Base-by-base conservation (phyloP, 352 stramenopile species). In the Aphanomyces euteiches region DNA sequence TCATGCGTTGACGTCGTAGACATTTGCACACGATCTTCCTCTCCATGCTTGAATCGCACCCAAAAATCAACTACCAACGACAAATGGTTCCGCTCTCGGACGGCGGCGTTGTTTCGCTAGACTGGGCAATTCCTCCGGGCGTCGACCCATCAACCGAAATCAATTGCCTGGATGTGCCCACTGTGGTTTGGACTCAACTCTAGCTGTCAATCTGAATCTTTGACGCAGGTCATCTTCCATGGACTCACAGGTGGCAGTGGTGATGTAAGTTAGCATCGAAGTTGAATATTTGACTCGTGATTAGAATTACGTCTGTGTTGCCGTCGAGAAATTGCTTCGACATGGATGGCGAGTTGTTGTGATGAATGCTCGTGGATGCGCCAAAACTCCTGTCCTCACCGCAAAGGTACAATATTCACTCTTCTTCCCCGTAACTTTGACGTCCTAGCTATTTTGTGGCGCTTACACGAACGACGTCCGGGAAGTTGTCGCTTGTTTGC, bases 391-490 rank as follows among this genome's bases (percentile, higher is more conserved):
- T 1, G 60, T 93, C 12, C 79, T 70, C 15, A 89, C 81, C 12
- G 69, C 82, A 0, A 72, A 82, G 34, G 58, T 73, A 40, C 63
- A 21, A 61, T 61, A 37, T 61, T 61, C 21, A 17, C 13, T 54
- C 17, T 61, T 15, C 56, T 53, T 61, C 17, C 28, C 38, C 13
- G 13, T 61, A 13, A 53, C 2, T 13, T 13, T 15, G 38, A 15
- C 13, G 13, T 48, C 38, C 13, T 65, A 86, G 72, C 74, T 93
- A 36, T 92, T 91, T 54, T 90, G 78, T 70, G 83, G 75, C 40
- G 86, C 77, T 43, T 90, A 90, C 74, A 93, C 85, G 13, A 78
- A 74, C 19, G 85, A 93, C 64, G 70, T 93, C 15, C 82, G 82
- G 37, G 75, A 78, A 41, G 79, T 88, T 13, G 66, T 79, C 5